Conservation (phyloP, 2,329 filamentous ascomycete genomes). For the Karstenula rhodostoma region DNA sequence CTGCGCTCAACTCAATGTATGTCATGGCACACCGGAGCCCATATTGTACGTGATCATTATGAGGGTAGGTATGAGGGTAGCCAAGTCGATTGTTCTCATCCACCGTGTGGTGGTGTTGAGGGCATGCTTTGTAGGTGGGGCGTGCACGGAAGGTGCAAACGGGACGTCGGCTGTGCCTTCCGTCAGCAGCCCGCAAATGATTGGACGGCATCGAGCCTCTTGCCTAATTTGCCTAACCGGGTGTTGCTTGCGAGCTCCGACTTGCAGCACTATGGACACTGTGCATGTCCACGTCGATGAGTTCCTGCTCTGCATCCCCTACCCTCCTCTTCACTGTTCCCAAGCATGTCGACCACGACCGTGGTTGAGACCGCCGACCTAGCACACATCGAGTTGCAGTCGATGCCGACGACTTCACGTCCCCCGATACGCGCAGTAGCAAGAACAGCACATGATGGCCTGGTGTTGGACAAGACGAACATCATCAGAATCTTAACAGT, state of each 20-base stretch:
- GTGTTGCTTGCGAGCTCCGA: slow-evolving; percentile 15
- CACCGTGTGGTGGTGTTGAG: neutral
- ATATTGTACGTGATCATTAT: too few species aligned
- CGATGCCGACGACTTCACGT: neutral
- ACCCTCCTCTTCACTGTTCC: neutral
- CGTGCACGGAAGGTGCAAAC: slow-evolving; percentile 2
- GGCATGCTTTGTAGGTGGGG: neutral
- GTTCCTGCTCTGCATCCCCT: neutral
- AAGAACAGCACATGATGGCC: slow-evolving; percentile 7
- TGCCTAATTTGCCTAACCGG: neutral
- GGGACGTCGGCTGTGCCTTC: slow-evolving; percentile 13
- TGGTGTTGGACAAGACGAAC: slow-evolving; percentile 17
- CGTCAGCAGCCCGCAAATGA: neutral
- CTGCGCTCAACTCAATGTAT: neutral
- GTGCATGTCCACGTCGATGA: neutral
- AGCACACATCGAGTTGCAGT: slow-evolving; percentile 14
- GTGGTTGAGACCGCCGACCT: neutral
- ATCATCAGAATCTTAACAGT: slow-evolving; percentile 57
- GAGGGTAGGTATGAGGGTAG: neutral
- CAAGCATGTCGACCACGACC: slow-evolving; percentile 11
- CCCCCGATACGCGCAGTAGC: neutral
- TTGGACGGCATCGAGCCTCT: neutral
- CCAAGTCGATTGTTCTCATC: neutral
- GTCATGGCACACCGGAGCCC: neutral
- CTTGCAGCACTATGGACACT: neutral